These are phyloP conservation scores for Apium graveolens DNA, from an alignment of 129 eudicot genomes.

Conservation along the genomic window DNA sequence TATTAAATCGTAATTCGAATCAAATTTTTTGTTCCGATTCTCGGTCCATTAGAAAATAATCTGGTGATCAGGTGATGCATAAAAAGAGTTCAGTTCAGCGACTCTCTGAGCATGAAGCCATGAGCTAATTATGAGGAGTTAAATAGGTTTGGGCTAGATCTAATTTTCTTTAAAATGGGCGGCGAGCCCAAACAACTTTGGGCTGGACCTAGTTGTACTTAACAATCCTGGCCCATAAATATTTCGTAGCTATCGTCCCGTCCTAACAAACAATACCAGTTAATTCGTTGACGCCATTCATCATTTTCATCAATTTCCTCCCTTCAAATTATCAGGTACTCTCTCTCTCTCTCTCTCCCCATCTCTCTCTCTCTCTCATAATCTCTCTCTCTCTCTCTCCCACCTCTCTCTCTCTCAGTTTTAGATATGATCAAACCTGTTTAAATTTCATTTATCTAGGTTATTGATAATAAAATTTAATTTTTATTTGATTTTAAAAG, in stretches of 20 bases:
- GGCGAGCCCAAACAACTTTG: background rate
- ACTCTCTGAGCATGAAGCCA: too few relatives aligned
- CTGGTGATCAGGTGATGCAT: too few relatives aligned
- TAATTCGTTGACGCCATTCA: background rate
- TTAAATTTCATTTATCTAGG: background rate
- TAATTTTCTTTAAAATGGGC: too few relatives aligned
- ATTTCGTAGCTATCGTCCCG: background rate
- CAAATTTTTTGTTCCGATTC: too few relatives aligned
- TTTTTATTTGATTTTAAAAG: background rate
- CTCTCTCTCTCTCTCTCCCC: background rate
- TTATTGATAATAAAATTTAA: background rate
- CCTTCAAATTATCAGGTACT: background rate
- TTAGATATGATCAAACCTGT: background rate
- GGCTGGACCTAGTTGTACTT: background rate
- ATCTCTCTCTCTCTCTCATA: too few relatives aligned
- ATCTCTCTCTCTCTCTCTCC: background rate
- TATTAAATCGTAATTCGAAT: too few relatives aligned
- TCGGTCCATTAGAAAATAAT: too few relatives aligned
- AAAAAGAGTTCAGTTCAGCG: too few relatives aligned
- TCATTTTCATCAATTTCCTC: background rate
- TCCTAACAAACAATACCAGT: background rate
- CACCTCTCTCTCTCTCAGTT: background rate
- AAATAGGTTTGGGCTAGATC: too few relatives aligned
- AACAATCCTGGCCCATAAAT: background rate
- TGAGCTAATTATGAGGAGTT: too few relatives aligned